phyloP scores from a whole-genome alignment of 2,329 filamentous ascomycete species.

The Sporothrix protearum region DNA sequence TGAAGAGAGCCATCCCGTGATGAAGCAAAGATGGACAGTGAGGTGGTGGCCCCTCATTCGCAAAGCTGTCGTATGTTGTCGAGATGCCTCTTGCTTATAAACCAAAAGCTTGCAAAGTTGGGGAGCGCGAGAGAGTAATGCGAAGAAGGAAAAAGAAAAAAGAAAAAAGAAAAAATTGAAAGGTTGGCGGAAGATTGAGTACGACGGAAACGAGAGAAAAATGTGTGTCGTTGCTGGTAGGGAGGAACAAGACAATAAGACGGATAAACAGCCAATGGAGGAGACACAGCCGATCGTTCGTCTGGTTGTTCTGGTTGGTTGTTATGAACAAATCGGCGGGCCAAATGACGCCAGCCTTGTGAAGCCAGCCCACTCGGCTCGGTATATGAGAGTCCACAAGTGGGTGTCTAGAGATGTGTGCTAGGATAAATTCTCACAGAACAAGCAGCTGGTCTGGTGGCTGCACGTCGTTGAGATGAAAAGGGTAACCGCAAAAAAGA shows the following conservation, averaged over 20 bases:
- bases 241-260: background rate
- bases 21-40: background rate
- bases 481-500: too few species aligned
- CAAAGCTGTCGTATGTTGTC: background rate
- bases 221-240: background rate
- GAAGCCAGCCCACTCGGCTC: background rate
- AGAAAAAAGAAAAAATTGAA: too few species aligned
- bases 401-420: too few species aligned
- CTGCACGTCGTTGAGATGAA: background rate
- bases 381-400: background rate
- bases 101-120: background rate
- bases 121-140: background rate
- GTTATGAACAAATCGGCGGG: constrained; percentile 17
- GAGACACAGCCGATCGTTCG: background rate
- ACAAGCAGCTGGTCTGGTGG: background rate
- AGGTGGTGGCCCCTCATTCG: background rate
- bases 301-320: constrained; percentile 1
- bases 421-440: background rate
- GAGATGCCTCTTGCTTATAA: background rate
- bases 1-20: background rate
- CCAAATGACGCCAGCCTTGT: constrained; percentile 20
- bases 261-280: background rate
- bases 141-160: too few species aligned
- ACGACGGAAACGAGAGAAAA: background rate
- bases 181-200: background rate